These are phyloP conservation scores for Neonectria hederae DNA, from an alignment of 2,329 filamentous ascomycete species.

Conservation along the genomic window DNA sequence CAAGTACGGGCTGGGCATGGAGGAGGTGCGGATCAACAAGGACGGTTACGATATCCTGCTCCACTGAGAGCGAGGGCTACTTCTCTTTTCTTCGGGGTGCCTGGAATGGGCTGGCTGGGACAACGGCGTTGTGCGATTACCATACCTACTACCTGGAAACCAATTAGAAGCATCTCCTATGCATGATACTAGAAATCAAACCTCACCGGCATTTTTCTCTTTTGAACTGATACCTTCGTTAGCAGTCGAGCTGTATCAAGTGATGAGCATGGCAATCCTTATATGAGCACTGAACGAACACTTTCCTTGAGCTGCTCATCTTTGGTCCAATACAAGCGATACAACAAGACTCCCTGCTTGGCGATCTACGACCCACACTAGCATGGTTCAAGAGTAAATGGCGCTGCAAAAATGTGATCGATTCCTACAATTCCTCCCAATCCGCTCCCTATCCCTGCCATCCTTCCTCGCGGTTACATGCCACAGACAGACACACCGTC, in stretches of 20 bases:
- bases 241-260: background rate
- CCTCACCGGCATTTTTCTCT: background rate
- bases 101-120: background rate
- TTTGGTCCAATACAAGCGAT: too few relatives aligned
- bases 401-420: constrained; percentile 37
- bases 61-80: constrained; percentile 30
- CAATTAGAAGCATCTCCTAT: constrained; percentile 19
- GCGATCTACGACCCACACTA: background rate
- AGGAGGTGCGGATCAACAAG: constrained; percentile 71
- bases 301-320: background rate
- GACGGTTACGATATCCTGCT: constrained; percentile 79
- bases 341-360: background rate
- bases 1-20: constrained; percentile 73
- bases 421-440: constrained; percentile 42
- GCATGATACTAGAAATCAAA: constrained; percentile 21
- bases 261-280: background rate
- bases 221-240: background rate
- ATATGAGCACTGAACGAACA: too few relatives aligned
- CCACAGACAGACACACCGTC: constrained; percentile 31
- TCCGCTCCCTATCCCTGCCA: constrained; percentile 27
- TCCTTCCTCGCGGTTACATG: constrained; percentile 36
- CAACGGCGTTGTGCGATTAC: constrained; percentile 23
- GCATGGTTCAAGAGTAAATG: constrained; percentile 8
- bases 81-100: background rate
- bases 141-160: background rate